Evolutionary conservation across 1,284 basidiomycete species (phyloP), one percentile per base, ranked within the genome.

Genomic region (Cystobasidium sp.): DNA sequence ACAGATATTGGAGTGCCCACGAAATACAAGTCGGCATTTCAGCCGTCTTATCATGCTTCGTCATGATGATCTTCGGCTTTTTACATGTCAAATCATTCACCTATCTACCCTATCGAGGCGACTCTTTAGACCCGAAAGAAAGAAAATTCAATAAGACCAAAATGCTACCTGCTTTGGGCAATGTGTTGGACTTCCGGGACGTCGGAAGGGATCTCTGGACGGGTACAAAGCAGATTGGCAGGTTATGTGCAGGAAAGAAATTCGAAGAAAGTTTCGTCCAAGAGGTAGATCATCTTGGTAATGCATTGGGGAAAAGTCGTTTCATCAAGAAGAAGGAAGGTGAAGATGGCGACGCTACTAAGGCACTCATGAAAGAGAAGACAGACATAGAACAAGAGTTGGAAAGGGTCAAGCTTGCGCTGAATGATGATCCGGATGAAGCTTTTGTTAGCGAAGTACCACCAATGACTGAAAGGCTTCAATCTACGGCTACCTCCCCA

Each of bases 11-110:
- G 75, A 90, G 90, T 0, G 88, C 89, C 4, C 87, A 87, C 22
- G 88, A 91, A 79, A 88, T 92, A 77, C 88, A 89, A 78, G 88
- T 90, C 31, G 91, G 90, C 1, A 87, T 91, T 66, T 86, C 87
- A 20, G 90, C 90, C 0, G 82, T 92, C 6, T 79, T 89, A 2
- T 87, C 90, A 78, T 90, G 88, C 0, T 86, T 91, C 75, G 90
- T 92, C 82, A 92, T 93, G 82, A 72, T 80, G 39, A 47, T 82
- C 37, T 82, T 80, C 49, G 77, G 73, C n/a, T 74, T 76, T 52
- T 20, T 74, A 14, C 91, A 93, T 81, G 84, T 93, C 82, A 85
- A 86, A 61, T 90, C 90, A 0, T 93, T 91, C 83, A 87, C 87
- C 14, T 92, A 92, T 82, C 86, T 86, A 76, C 86, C 87, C 0